Evolutionary conservation across 805 yeast species (phyloP), one percentile per base, ranked within the genome.

Genomic region (Kurtzmaniella fragi): DNA sequence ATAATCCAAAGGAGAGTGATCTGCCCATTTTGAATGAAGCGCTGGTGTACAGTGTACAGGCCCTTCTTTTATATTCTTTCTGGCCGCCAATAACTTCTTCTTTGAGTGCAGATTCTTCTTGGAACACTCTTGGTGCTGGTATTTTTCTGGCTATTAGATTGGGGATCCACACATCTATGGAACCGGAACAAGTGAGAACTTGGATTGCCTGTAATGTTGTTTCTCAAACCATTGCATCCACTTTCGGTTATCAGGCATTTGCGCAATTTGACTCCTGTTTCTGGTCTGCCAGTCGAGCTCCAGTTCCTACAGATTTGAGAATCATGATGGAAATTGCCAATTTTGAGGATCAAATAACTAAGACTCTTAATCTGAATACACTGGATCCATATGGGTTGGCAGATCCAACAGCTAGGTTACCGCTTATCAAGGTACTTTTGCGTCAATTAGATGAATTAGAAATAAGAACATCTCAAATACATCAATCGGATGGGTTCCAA

Each of bases 81-180:
- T 91, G 98, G 99, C 98, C 98, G 0, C 96, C 97, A 3, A 73
- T 90, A 29, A 87, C 96, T 0, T 88, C 98, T 0, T 89, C 97
- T 0, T 71, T 93, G 34, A 85, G 95, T 59, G 96, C 98, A 0
- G 98, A 93, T 56, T 84, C 96, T 6, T 84, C 95, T 3, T 91
- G 97, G 95, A 87, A 85, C 56, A 87, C 97, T 1, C 82, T 88
- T 16, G 98, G 97, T 0, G 81, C 87, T 34, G 98, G 98, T 4
- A 70, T 89, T 50, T 87, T 86, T 60, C 96, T 88, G 54, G 98
- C 97, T 0, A 83, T 90, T 27, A 67, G 97, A 39, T 84, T 91
- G 12, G 98, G 99, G 0, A 67, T 93, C 20, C 96, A 93, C 53
- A 36, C 33, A 10, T 26, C 28, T n/a, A 12, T 15, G 26, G 59